phyloP scores from a whole-genome alignment of 106 monocot species.

The Xerophyta viscosa region DNA sequence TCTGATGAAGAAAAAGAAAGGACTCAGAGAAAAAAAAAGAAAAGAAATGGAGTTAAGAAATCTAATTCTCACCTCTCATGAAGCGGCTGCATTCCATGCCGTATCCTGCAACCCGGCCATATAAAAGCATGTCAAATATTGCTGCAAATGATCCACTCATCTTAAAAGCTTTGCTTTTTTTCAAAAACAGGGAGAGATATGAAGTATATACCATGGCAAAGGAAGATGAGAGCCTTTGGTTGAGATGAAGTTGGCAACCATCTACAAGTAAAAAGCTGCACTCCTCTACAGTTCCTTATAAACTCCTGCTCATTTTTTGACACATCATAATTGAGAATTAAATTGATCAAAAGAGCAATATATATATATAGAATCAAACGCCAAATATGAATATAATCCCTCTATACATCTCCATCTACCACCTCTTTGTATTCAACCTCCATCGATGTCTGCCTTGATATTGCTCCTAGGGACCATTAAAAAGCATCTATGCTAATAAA shows the following conservation, averaged over 20 bases:
- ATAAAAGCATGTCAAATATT: too few relatives aligned
- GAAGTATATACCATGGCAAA: constrained; percentile 53
- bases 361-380: background rate
- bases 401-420: too few relatives aligned
- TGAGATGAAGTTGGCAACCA: constrained; percentile 64
- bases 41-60: background rate
- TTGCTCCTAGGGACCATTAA: too few relatives aligned
- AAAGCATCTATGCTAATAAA: too few relatives aligned
- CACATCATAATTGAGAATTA: background rate
- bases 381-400: too few relatives aligned
- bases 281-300: constrained; percentile 74
- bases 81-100: constrained; percentile 82
- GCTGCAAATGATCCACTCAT: too few relatives aligned
- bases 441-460: too few relatives aligned
- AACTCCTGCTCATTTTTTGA: constrained; percentile 36
- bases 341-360: background rate
- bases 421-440: constrained; percentile 67
- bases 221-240: constrained; percentile 83
- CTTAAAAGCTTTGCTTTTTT: too few relatives aligned
- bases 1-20: too few relatives aligned
- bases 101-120: constrained; percentile 32
- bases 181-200: constrained; percentile 1
- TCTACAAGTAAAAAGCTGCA: constrained; percentile 82
- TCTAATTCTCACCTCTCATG: constrained; percentile 56
- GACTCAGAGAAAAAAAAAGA: too few relatives aligned